Conservation (phyloP, 805 yeast species). For the Wickerhamiella alocasiicola region DNA sequence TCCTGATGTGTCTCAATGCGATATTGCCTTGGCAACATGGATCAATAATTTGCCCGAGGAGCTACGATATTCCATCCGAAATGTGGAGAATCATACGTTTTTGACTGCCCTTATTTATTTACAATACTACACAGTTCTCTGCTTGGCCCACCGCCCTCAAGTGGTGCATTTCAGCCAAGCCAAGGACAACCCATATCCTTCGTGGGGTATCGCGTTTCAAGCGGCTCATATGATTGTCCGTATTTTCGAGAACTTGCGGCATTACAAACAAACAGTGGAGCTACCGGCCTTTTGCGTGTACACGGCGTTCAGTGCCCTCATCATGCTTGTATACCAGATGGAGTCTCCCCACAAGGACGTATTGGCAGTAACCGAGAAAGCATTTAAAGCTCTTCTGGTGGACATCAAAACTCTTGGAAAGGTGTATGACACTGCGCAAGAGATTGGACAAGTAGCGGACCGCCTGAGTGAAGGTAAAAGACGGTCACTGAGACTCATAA, state of each 20-base stretch:
- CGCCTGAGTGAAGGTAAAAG: neutral
- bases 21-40: conserved; percentile 68
- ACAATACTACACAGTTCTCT: conserved; percentile 61
- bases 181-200: conserved; percentile 35
- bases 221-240: conserved; percentile 65
- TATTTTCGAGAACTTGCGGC: conserved; percentile 44
- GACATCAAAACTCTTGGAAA: conserved; percentile 27
- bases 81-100: conserved; percentile 38
- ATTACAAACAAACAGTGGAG: conserved; percentile 36
- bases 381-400: conserved; percentile 26
- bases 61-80: conserved; percentile 49
- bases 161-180: conserved; percentile 24
- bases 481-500: conserved; percentile 9
- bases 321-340: conserved; percentile 62
- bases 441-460: conserved; percentile 7
- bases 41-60: conserved; percentile 52
- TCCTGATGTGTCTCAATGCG: conserved; percentile 50
- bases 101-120: conserved; percentile 49
- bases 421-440: conserved; percentile 12
- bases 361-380: conserved; percentile 29
- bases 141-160: conserved; percentile 59
- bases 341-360: conserved; percentile 30
- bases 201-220: conserved; percentile 74
- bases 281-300: conserved; percentile 51
- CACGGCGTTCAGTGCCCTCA: conserved; percentile 48